Evolutionary conservation across 805 yeast genomes (phyloP).

Genomic region (Lipomyces yamanashiensis): DNA sequence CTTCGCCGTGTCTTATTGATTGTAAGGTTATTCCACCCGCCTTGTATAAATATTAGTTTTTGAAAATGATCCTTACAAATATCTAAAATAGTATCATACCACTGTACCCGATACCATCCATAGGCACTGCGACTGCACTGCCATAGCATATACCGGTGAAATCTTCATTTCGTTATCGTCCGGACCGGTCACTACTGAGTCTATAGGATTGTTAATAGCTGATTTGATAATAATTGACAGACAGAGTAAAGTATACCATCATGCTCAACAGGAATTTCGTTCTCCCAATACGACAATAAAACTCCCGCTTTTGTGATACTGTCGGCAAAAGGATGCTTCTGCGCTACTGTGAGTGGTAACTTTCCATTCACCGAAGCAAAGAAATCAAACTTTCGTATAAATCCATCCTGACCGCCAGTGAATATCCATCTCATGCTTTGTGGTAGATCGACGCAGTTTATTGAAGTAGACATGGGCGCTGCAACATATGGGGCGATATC

Average conservation of each 20-base stretch:
- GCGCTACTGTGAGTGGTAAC: conserved; percentile 85
- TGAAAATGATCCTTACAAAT: neutral
- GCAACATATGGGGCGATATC: conserved; percentile 87
- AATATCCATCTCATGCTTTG: conserved; percentile 84
- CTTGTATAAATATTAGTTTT: conserved; percentile 31
- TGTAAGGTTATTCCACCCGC: conserved; percentile 88
- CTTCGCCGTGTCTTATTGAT: conserved; percentile 81
- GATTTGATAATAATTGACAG: conserved; percentile 49
- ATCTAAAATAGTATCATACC: neutral
- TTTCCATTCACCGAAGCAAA: conserved; percentile 84
- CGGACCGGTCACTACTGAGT: conserved; percentile 5
- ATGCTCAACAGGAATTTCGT: conserved; percentile 72
- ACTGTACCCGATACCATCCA: conserved; percentile 78
- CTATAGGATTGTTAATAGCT: neutral
- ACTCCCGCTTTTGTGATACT: conserved; percentile 85
- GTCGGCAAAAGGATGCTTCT: conserved; percentile 85
- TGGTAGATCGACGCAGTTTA: conserved; percentile 77
- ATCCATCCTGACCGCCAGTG: conserved; percentile 96
- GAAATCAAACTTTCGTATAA: conserved; percentile 86
- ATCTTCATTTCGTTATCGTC: conserved; percentile 45
- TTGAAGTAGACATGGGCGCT: conserved; percentile 76
- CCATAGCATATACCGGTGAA: conserved; percentile 88
- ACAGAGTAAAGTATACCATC: conserved; percentile 2
- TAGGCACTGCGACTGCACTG: conserved; percentile 76
- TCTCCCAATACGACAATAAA: conserved; percentile 87